Base-by-base conservation (phyloP, 306 rosid genomes). In the Prinsepia uniflora region DNA sequence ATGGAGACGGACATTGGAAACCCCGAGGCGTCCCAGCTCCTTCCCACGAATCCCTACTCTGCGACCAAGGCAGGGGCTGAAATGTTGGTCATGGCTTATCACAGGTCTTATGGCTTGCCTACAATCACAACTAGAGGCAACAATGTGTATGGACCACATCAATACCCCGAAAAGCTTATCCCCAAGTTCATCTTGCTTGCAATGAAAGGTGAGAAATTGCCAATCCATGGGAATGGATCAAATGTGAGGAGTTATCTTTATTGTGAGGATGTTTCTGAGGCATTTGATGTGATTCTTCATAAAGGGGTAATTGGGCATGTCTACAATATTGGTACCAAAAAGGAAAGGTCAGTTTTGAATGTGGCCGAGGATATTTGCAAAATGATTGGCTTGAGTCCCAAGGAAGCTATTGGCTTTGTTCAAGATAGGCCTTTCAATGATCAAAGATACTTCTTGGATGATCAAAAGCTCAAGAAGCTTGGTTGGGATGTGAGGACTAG, bases 51-150 rank as follows among this genome's bases (percentile, higher is more conserved):
- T 65, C 88, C 92, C 58, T 89, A 89, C 79, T 89, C 92, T 19
- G 96, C 96, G 1, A 86, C 96, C 17, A 89, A 89, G 81, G 92
- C 92, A 3, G 96, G 92, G 18, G 96, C 90, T 6, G 96, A 89
- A 65, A 89, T 89, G 96, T 47, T 89, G 77, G 90, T 78, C 17
- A 90, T 87, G 92, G 96, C 96, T 5, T 90, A 90, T 67, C 86
- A 84, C 56, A 79, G 91, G 8, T 87, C 90, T 8, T 87, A 84
- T 72, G 86, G 75, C 48, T 80, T 87, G 56, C 92, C 92, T 11
- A 80, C 81, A 7, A 83, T 89, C 46, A 87, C 96, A 5, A 74
- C 96, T 45, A 70, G 92, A 72, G 89, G 92, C 0, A 89, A 89
- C 45, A 87, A 85, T 80, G 96, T 87, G 18, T 89, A 87, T 57